Base-by-base conservation (phyloP, 257 asterid species). In the Salvia splendens region DNA sequence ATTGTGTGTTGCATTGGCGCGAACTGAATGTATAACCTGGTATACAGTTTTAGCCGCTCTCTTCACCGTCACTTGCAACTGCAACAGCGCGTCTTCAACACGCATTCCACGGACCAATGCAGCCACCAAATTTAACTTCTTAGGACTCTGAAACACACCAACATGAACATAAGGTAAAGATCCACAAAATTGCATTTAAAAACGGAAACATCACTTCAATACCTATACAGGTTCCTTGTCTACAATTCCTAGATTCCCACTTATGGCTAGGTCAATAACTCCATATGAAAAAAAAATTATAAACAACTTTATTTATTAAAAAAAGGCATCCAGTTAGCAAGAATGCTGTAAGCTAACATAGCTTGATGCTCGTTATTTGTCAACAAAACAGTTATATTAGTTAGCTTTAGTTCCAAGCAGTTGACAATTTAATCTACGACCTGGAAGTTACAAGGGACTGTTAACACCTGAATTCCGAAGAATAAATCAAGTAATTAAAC, bases 31-130 rank as follows among this genome's bases (percentile, higher is more conserved):
- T 76, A 91, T 86, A 63, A 91, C 97, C 96, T 87, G 96, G 83
- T 89, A 92, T 53, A 92, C 96, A 42, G 99, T 85, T 82, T 90
- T 93, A 70, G 92, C 88, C 82, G 99, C 99, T 75, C 99, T 82
- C 66, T 93, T 93, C 54, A 89, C 85, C 0, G 84, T 88, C 69
- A 93, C 92, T 85, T 93, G 99, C 81, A 93, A 78, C 84, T 93
- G 99, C 82, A 93, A 73, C 78, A 90, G 73, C 16, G 99, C 97
- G 80, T 93, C 99, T 80, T 93, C 96, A 65, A 90, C 99, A 50
- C 87, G 97, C 99, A 93, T 90, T 55, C 99, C 99, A 47, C 96
- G 97, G 62, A 93, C 95, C 64, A 93, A 77, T 51, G 86, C 94
- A 66, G 99, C 97, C 61, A 90, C 97, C 85, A 93, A 81, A 77